phyloP scores from a whole-genome alignment of 305 asterid species.

The Withania somnifera region DNA sequence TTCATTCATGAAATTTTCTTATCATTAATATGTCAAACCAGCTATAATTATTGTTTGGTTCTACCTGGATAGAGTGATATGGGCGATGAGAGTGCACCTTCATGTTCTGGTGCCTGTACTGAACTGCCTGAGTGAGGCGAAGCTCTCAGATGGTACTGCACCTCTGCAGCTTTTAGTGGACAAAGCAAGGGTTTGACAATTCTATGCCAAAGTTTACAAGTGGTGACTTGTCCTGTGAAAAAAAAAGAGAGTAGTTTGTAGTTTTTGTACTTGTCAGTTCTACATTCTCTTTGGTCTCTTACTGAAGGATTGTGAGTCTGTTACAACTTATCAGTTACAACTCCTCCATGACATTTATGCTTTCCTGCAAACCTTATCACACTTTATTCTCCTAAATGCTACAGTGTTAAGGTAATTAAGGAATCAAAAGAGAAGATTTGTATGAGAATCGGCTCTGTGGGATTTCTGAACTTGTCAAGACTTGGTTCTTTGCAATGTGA shows the following conservation, averaged over 20 bases:
- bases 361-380: not conserved
- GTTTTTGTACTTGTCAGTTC: too few species aligned
- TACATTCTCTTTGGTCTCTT: not conserved
- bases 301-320: not conserved
- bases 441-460: not conserved
- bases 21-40: not conserved
- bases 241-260: not conserved
- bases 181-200: not conserved
- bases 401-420: not conserved
- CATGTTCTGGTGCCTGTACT: too few species aligned
- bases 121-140: not conserved
- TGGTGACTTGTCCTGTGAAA: not conserved
- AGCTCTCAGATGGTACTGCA: not conserved
- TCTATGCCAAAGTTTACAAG: not conserved
- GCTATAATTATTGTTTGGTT: not conserved
- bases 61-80: not conserved
- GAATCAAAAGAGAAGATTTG: not conserved
- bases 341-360: not conserved
- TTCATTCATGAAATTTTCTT: not conserved
- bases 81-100: not conserved
- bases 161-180: not conserved
- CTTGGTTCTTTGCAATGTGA: not conserved
- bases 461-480: not conserved
- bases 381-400: not conserved
- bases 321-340: not conserved